Conservation (phyloP, 164 flowering plant genomes). For the Cinnamomum chago region DNA sequence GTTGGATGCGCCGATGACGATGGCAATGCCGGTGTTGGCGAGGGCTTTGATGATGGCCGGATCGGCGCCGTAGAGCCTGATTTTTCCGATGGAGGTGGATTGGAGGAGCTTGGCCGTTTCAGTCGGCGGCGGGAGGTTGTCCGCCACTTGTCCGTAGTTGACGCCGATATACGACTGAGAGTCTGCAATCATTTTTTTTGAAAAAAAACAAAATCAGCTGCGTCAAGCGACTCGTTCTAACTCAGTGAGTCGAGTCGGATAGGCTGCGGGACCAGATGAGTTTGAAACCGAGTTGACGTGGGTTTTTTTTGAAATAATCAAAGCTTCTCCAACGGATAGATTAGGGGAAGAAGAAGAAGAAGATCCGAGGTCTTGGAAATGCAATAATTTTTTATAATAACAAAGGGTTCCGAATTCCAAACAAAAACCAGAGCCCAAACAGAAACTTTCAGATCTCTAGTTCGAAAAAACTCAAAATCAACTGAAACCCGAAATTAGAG, state of each 20-base stretch:
- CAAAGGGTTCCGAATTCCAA: too few species aligned
- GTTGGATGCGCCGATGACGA: constrained; percentile 69
- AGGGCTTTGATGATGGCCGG: constrained; percentile 73
- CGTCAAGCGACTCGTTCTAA: neutral
- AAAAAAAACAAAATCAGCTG: too few species aligned
- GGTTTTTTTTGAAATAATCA: too few species aligned
- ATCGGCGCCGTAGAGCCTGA: constrained; percentile 77
- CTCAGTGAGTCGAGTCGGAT: neutral
- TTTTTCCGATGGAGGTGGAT: constrained; percentile 61
- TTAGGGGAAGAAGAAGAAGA: too few species aligned
- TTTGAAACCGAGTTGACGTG: too few species aligned
- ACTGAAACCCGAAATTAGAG: too few species aligned
- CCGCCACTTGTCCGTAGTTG: constrained; percentile 86
- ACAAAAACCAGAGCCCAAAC: too few species aligned
- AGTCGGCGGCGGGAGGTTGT: constrained; percentile 80
- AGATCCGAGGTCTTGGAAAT: too few species aligned
- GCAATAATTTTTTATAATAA: too few species aligned
- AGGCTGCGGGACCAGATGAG: neutral
- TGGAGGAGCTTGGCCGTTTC: constrained; percentile 67
- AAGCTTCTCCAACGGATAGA: too few species aligned
- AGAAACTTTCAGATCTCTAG: too few species aligned
- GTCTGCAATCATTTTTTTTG: constrained; percentile 24
- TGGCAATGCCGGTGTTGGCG: constrained; percentile 75
- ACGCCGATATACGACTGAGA: constrained; percentile 75
- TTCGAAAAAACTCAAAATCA: too few species aligned